phyloP scores from a whole-genome alignment of 768 basidiomycete genomes.

The Ramaria rubella region DNA sequence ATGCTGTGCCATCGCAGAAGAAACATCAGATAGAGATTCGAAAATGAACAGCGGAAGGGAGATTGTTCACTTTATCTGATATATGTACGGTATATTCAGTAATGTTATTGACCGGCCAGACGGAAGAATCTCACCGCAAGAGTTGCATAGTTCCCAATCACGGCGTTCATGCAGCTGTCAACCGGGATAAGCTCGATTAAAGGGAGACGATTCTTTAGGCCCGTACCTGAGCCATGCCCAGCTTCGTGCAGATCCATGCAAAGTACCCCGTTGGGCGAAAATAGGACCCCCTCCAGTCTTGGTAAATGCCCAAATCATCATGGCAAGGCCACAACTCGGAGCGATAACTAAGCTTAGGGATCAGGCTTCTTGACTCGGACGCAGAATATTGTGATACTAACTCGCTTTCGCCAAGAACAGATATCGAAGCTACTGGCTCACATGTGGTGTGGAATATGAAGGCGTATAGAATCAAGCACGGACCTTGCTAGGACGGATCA shows the following conservation, averaged over 20 bases:
- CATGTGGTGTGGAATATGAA: not conserved
- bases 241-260: slow-evolving; percentile 48
- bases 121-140: slow-evolving; percentile 40
- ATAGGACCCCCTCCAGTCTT: slow-evolving; percentile 56
- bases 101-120: too few relatives aligned
- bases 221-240: slow-evolving; percentile 64
- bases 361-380: slow-evolving; percentile 14
- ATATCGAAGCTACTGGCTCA: slow-evolving; percentile 44
- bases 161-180: not conserved
- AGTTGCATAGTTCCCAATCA: slow-evolving; percentile 52
- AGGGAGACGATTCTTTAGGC: not conserved
- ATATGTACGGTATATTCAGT: not conserved
- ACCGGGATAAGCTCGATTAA: not conserved
- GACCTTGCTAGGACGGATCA: slow-evolving; percentile 63
- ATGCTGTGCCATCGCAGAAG: slow-evolving; percentile 41
- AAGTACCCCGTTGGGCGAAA: slow-evolving; percentile 41
- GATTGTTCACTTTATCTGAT: slow-evolving; percentile 3
- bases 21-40: slow-evolving; percentile 10
- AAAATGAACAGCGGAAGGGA: not conserved
- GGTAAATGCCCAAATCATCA: slow-evolving; percentile 75
- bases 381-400: slow-evolving; percentile 22
- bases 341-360: slow-evolving; percentile 42
- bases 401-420: slow-evolving; percentile 63
- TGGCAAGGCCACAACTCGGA: slow-evolving; percentile 58
- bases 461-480: not conserved